Evolutionary conservation across 495 filamentous ascomycete species (phyloP).

Genomic region (Trichoderma erinaceum): DNA sequence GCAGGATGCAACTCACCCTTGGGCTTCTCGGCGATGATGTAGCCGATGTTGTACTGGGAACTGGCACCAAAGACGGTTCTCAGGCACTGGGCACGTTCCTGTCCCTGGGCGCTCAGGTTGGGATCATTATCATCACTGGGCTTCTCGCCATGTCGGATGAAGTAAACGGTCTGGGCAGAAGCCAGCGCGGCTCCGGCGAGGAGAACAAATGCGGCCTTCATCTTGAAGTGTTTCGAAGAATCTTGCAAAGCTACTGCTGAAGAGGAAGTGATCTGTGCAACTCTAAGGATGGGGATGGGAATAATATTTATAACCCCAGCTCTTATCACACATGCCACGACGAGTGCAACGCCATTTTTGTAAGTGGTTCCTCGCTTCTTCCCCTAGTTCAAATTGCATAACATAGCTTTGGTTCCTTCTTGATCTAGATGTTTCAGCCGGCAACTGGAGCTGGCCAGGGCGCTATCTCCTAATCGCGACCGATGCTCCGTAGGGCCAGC

Average conservation of each 20-base stretch:
- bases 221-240: neutral
- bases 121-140: constrained; percentile 33
- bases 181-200: constrained; percentile 18
- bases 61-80: constrained; percentile 39
- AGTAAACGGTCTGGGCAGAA: constrained; percentile 35
- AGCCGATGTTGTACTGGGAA: constrained; percentile 45
- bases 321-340: neutral
- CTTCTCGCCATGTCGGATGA: constrained; percentile 57
- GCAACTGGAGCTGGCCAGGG: neutral
- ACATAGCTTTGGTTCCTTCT: neutral
- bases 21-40: constrained; percentile 48
- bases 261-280: neutral
- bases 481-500: constrained; percentile 2
- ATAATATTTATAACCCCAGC: neutral
- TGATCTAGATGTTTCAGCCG: constrained; percentile 4
- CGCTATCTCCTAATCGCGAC: constrained; percentile 7
- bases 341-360: neutral
- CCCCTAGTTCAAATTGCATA: neutral
- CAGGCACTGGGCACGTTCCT: constrained; percentile 47
- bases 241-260: neutral
- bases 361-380: neutral
- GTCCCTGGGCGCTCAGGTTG: constrained; percentile 41
- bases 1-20: constrained; percentile 22
- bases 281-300: neutral
- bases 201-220: constrained; percentile 20